A percentile compares a stretch with the other conserved stretches of the same genome.
These are phyloP conservation scores for Plasmodium inui DNA, from an alignment of 169 alveolate species.

Conservation along the genomic window DNA sequence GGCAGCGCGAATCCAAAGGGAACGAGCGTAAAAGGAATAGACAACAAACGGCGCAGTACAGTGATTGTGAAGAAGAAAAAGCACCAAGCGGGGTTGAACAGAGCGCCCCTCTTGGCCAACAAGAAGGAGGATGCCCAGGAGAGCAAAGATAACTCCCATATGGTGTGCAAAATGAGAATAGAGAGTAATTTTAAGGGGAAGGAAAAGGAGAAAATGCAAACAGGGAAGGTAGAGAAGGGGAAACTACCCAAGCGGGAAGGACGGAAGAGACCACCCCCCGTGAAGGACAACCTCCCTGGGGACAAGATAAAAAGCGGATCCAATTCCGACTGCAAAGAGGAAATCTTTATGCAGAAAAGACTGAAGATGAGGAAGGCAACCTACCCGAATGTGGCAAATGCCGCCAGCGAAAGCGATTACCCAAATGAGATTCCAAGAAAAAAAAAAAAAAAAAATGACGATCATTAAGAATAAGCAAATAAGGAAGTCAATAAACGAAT, in stretches of 20 bases:
- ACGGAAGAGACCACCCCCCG: neutral
- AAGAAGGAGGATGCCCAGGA: neutral
- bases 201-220: neutral
- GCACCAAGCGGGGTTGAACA: neutral
- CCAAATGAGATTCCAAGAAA: neutral
- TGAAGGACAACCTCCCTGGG: neutral
- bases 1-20: neutral
- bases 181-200: neutral
- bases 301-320: neutral
- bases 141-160: neutral
- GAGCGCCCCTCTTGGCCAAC: neutral
- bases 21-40: neutral
- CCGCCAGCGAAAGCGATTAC: neutral
- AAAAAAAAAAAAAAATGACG: neutral
- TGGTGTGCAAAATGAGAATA: neutral
- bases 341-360: neutral
- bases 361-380: slow-evolving; percentile 5
- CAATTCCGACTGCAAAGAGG: neutral
- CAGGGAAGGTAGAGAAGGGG: neutral
- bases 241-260: neutral
- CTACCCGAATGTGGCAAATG: neutral
- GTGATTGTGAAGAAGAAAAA: neutral
- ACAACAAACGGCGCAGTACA: neutral
- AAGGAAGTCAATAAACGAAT: slow-evolving; percentile 55
- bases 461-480: slow-evolving; percentile 13